phyloP scores from a whole-genome alignment of 106 monocot species.

The Iris macrosiphon region DNA sequence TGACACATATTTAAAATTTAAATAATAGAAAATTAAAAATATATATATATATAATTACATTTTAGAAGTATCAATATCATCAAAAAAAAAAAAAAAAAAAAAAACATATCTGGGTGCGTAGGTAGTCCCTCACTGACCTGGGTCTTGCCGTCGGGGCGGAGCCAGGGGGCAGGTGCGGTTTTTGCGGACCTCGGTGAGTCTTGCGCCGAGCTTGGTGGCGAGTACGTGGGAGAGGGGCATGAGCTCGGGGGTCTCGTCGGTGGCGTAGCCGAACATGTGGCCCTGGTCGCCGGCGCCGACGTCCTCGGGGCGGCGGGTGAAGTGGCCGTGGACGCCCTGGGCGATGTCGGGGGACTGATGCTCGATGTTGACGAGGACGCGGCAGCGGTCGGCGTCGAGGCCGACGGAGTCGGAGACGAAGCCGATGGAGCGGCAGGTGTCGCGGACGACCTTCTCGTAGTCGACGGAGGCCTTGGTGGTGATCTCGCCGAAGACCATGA shows the following conservation, averaged over 20 bases:
- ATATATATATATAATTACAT: too few relatives aligned
- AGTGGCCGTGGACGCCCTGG: slow-evolving; percentile 48
- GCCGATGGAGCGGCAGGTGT: slow-evolving; percentile 47
- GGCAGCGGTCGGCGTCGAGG: slow-evolving; percentile 48
- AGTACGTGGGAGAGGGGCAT: slow-evolving; percentile 58
- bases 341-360: slow-evolving; percentile 60
- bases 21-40: too few relatives aligned
- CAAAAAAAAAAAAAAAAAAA: too few relatives aligned
- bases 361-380: slow-evolving; percentile 56
- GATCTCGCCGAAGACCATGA: slow-evolving; percentile 63
- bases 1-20: too few relatives aligned
- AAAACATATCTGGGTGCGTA: too few relatives aligned
- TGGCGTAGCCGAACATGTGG: slow-evolving; percentile 58
- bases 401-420: slow-evolving; percentile 47
- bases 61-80: too few relatives aligned
- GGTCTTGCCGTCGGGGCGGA: slow-evolving; percentile 58
- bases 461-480: slow-evolving; percentile 54
- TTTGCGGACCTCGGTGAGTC: slow-evolving; percentile 53
- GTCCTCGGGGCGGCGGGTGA: slow-evolving; percentile 60
- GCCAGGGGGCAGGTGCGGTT: slow-evolving; percentile 43
- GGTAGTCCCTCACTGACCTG: slow-evolving; percentile 9
- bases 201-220: slow-evolving; percentile 51
- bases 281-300: slow-evolving; percentile 61
- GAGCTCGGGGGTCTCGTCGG: slow-evolving; percentile 52
- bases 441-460: slow-evolving; percentile 60